Conservation (phyloP, 371 early-diverging fungal species). For the Vairimorpha ceranae region DNA sequence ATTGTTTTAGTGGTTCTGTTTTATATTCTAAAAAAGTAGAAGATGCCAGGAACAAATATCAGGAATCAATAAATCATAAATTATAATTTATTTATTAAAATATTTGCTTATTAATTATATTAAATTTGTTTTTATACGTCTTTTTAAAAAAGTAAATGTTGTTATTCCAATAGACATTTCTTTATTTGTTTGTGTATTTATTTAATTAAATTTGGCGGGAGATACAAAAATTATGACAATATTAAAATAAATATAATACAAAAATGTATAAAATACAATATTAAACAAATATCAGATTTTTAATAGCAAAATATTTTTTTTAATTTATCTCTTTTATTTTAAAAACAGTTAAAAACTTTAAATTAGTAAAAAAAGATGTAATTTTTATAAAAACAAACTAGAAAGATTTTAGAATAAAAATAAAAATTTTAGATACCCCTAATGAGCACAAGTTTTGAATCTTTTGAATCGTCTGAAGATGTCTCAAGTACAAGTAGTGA, state of each 20-base stretch:
- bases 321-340: background rate
- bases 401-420: background rate
- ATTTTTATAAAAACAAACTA: background rate
- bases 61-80: background rate
- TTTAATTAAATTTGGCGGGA: too few relatives aligned
- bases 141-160: too few relatives aligned
- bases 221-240: too few relatives aligned
- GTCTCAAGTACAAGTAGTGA: slow-evolving; percentile 18
- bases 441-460: slow-evolving; percentile 28
- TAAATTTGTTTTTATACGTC: too few relatives aligned
- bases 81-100: too few relatives aligned
- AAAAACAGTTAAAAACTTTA: background rate
- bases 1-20: slow-evolving; percentile 37
- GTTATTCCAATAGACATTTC: too few relatives aligned
- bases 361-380: background rate
- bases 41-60: background rate
- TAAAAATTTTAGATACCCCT: slow-evolving; percentile 14
- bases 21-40: slow-evolving; percentile 21
- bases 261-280: background rate
- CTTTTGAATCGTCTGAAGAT: slow-evolving; percentile 8
- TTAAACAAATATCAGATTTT: background rate
- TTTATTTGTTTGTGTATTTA: too few relatives aligned
- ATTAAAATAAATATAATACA: too few relatives aligned
- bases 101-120: too few relatives aligned
- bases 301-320: background rate